These are phyloP conservation scores for Neobulgaria alba DNA, from an alignment of 2,329 filamentous ascomycete species.

Conservation along the genomic window DNA sequence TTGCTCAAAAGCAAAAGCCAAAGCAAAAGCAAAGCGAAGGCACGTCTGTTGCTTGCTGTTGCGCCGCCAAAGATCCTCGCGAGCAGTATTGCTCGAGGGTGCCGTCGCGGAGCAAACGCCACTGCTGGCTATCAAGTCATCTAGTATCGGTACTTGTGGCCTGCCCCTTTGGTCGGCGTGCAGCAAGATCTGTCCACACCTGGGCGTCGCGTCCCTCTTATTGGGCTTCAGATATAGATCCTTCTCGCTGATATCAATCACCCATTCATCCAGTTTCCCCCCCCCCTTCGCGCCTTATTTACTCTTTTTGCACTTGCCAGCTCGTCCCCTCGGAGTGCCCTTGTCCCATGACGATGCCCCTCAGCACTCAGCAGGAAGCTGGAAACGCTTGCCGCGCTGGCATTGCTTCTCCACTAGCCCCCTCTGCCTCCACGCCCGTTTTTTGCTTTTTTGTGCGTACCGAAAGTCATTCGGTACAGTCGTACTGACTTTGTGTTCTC, in stretches of 20 bases:
- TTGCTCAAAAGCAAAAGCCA: too few relatives aligned
- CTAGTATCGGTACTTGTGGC: slow-evolving; percentile 13
- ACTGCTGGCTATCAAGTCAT: too few relatives aligned
- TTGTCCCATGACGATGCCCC: slow-evolving; percentile 20
- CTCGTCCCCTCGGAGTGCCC: slow-evolving; percentile 16
- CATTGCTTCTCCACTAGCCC: slow-evolving; percentile 25
- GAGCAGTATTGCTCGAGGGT: too few relatives aligned
- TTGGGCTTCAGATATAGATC: slow-evolving; percentile 16
- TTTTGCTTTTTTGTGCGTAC: slow-evolving; percentile 21
- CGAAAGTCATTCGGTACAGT: slow-evolving; percentile 21
- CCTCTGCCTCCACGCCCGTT: slow-evolving; percentile 22
- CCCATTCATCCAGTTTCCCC: slow-evolving; percentile 7
- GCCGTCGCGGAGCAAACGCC: too few relatives aligned
- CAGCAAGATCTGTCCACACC: slow-evolving; percentile 6
- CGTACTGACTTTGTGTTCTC: slow-evolving; percentile 24
- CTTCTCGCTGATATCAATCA: not conserved
- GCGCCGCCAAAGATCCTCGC: too few relatives aligned
- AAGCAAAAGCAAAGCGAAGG: too few relatives aligned
- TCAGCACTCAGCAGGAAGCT: slow-evolving; percentile 24
- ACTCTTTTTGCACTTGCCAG: slow-evolving; percentile 20
- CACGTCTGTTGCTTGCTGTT: too few relatives aligned
- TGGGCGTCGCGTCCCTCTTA: slow-evolving; percentile 6
- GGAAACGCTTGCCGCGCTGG: slow-evolving; percentile 24
- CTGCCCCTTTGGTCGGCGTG: slow-evolving; percentile 15
- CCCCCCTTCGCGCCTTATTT: slow-evolving; percentile 13